Conservation (phyloP, 176 grass and related monocot species). For the Bonia amplexicaulis region DNA sequence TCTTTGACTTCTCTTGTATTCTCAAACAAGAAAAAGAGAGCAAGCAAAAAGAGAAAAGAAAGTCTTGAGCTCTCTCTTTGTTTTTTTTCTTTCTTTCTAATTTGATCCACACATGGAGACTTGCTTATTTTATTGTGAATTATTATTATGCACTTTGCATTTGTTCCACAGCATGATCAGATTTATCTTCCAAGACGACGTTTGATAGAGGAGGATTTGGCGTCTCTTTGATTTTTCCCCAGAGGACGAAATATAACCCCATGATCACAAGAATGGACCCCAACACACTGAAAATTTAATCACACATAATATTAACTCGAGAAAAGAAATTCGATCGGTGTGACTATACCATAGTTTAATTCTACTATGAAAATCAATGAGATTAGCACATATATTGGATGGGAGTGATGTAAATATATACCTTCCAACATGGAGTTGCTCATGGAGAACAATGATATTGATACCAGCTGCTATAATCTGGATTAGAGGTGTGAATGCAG, state of each 20-base stretch:
- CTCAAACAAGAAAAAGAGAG: too few relatives aligned
- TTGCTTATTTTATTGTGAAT: neutral
- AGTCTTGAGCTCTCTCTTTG: neutral
- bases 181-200: neutral
- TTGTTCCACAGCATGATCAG: neutral
- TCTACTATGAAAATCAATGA: neutral
- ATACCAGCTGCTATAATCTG: constrained; percentile 66
- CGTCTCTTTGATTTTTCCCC: constrained; percentile 67
- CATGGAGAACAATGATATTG: constrained; percentile 53
- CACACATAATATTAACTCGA: neutral
- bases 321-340: too few relatives aligned
- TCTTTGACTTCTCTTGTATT: too few relatives aligned
- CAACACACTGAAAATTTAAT: constrained; percentile 34
- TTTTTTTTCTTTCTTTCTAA: neutral
- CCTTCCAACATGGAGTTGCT: constrained; percentile 72
- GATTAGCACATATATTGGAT: neutral
- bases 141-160: neutral
- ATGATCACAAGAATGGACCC: constrained; percentile 49
- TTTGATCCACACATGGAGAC: neutral
- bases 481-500: constrained; percentile 75
- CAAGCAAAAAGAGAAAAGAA: neutral
- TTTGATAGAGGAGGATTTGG: neutral
- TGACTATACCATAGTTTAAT: neutral
- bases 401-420: neutral
- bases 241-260: constrained; percentile 66